phyloP scores from a whole-genome alignment of 2,329 filamentous ascomycete species.

The Sclerotiophoma versabilis region DNA sequence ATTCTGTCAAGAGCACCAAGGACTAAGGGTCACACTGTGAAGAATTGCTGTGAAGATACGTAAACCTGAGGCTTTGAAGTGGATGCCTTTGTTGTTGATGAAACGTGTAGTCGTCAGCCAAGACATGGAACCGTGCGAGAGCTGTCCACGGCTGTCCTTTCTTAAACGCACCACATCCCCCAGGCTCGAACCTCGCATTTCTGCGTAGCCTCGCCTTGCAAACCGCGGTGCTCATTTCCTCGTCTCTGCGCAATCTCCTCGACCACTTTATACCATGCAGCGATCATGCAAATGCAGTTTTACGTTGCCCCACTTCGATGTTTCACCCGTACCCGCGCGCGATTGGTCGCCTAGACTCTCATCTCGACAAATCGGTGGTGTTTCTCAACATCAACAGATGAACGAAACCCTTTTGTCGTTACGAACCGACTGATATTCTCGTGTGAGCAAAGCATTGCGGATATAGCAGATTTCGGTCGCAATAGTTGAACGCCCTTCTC shows the following conservation, averaged over 20 bases:
- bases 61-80: conserved; percentile 8
- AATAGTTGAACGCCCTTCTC: neutral
- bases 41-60: neutral
- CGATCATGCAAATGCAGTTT: conserved; percentile 35
- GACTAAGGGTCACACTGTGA: neutral
- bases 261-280: conserved; percentile 16
- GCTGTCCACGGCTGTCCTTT: conserved; percentile 3
- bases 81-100: conserved; percentile 11
- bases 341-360: conserved; percentile 8
- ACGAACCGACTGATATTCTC: neutral
- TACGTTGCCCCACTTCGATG: conserved; percentile 24
- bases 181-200: neutral
- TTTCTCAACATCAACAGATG: neutral
- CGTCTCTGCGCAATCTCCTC: conserved; percentile 7
- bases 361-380: neutral
- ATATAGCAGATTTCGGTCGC: neutral
- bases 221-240: conserved; percentile 9
- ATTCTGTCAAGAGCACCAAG: neutral
- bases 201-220: neutral
- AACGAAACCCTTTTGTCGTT: neutral
- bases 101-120: conserved; percentile 16
- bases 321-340: conserved; percentile 24
- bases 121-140: conserved; percentile 6
- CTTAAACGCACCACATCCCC: conserved; percentile 11
- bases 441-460: neutral